Percentiles rank a stretch among this genome's conserved stretches.
These are phyloP conservation scores for Daldinia caldariorum DNA, from an alignment of 495 filamentous ascomycete species.

Conservation along the genomic window DNA sequence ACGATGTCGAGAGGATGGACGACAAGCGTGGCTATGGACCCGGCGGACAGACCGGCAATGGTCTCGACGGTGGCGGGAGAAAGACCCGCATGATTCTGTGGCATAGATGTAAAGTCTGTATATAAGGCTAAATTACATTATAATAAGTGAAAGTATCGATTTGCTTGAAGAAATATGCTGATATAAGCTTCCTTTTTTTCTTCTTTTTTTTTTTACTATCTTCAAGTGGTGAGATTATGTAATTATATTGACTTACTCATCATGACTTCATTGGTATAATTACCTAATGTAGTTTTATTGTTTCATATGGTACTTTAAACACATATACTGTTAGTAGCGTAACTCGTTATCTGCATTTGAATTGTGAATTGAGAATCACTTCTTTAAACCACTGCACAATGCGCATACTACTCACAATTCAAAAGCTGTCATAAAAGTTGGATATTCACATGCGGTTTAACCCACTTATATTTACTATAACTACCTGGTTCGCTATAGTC, in stretches of 20 bases:
- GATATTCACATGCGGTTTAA: neutral
- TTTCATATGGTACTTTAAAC: neutral
- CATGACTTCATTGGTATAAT: neutral
- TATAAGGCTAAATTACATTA: conserved; percentile 18
- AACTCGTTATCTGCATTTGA: neutral
- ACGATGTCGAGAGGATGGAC: conserved; percentile 92
- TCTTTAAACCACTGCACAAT: neutral
- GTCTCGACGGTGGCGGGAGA: conserved; percentile 86
- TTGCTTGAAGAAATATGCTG: neutral
- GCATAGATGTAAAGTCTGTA: conserved; percentile 48
- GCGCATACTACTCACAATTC: neutral
- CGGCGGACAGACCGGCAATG: conserved; percentile 89
- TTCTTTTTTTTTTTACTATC: neutral
- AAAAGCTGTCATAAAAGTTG: neutral
- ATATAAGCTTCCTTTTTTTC: neutral
- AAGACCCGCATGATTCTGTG: conserved; percentile 60
- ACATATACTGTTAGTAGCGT: neutral
- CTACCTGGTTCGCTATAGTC: neutral
- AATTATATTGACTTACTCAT: neutral
- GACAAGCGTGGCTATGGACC: conserved; percentile 81
- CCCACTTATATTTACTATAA: neutral
- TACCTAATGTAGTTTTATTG: neutral
- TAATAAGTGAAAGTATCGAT: conserved; percentile 13
- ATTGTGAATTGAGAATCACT: neutral
- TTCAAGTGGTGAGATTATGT: conserved; percentile 1